Evolutionary conservation across 176 grass and related monocot species (phyloP).

Genomic region (Oryza nivara): DNA sequence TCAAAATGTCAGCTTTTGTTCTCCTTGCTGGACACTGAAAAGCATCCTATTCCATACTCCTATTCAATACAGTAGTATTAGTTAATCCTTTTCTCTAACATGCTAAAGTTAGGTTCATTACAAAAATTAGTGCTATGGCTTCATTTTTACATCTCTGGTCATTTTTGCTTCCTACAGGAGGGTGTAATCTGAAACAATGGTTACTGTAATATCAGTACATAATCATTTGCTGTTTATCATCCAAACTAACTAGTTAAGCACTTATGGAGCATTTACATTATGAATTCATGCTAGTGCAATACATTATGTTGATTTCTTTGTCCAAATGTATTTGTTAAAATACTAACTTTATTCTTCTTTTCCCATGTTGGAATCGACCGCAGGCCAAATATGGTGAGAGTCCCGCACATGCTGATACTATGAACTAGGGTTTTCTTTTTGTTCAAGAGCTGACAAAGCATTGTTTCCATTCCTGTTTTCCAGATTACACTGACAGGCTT

Average conservation of each 20-base stretch:
- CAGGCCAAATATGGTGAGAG: conserved; percentile 90
- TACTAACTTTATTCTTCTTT: conserved; percentile 30
- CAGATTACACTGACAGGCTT: conserved; percentile 93
- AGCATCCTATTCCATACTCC: neutral
- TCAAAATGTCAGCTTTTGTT: neutral
- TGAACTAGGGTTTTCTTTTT: conserved; percentile 24
- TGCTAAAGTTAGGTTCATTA: neutral
- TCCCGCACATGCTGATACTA: conserved; percentile 16
- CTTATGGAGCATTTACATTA: neutral
- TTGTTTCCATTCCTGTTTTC: conserved; percentile 9
- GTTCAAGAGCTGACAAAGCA: conserved; percentile 21
- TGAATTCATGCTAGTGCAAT: neutral
- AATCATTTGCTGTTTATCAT: neutral
- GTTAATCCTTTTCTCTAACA: neutral
- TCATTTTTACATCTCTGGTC: neutral
- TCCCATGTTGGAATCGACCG: conserved; percentile 36
- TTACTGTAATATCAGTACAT: neutral
- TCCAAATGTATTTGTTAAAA: conserved; percentile 5
- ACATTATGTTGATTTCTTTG: neutral
- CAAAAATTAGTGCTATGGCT: neutral
- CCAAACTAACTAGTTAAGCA: neutral
- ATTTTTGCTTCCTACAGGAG: neutral
- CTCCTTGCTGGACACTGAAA: neutral
- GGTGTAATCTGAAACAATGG: neutral
- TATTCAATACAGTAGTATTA: neutral